Conservation (phyloP, 495 filamentous ascomycete species). For the Tuber indicum region DNA sequence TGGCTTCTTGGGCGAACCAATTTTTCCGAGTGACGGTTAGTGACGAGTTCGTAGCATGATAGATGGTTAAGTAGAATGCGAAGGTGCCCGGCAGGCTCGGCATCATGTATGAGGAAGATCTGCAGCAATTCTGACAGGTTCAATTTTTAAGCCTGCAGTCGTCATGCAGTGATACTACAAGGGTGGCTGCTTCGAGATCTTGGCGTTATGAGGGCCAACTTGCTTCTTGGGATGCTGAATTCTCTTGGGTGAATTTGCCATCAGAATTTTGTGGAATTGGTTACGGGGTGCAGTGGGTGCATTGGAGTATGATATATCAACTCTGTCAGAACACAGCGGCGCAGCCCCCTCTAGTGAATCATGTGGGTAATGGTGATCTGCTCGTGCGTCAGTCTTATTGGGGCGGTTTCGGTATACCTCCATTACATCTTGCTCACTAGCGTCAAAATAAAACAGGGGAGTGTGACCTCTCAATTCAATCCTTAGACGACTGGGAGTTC, state of each 20-base stretch:
- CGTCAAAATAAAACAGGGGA: too few relatives aligned
- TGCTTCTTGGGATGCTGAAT: not conserved
- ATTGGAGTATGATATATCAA: too few relatives aligned
- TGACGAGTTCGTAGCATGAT: not conserved
- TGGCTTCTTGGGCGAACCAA: not conserved
- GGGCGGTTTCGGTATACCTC: too few relatives aligned
- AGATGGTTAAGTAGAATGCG: not conserved
- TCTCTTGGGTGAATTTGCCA: not conserved
- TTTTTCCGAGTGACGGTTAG: not conserved
- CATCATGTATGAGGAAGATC: not conserved
- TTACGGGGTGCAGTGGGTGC: not conserved
- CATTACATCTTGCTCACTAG: too few relatives aligned
- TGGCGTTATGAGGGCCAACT: not conserved
- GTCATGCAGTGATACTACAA: not conserved
- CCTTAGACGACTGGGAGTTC: too few relatives aligned
- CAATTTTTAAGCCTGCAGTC: not conserved
- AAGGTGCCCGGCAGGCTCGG: not conserved
- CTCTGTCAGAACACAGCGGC: too few relatives aligned
- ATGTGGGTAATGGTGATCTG: too few relatives aligned
- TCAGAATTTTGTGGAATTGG: not conserved
- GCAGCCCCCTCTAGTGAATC: too few relatives aligned
- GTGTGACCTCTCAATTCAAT: too few relatives aligned
- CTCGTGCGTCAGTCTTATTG: too few relatives aligned
- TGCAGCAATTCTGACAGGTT: not conserved
- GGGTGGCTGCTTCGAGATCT: not conserved